phyloP scores from a whole-genome alignment of 352 stramenopile genomes.

The Thalassiosira exigua region DNA sequence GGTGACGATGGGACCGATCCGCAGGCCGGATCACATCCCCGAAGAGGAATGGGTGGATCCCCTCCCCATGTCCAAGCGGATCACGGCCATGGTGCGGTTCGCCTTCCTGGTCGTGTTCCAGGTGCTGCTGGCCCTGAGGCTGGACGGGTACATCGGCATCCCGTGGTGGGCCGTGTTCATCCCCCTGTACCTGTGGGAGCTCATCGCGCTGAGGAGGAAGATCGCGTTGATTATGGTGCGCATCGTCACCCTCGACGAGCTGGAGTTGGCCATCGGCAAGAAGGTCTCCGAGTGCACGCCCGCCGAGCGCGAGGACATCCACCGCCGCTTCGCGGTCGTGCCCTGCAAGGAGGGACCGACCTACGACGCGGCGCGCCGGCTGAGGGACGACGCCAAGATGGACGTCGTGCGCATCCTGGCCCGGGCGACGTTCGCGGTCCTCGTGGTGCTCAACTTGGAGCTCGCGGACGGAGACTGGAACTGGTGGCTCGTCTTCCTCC shows the following conservation, averaged over 20 bases:
- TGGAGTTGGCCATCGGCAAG: constrained; percentile 78
- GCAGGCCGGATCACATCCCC: constrained; percentile 74
- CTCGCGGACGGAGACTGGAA: constrained; percentile 62
- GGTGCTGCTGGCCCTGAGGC: constrained; percentile 65
- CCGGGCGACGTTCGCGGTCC: constrained; percentile 66
- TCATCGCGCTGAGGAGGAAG: constrained; percentile 74
- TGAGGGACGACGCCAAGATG: constrained; percentile 59
- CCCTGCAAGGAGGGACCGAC: constrained; percentile 52
- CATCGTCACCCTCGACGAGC: constrained; percentile 78
- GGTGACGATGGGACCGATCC: constrained; percentile 82
- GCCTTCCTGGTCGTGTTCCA: constrained; percentile 74
- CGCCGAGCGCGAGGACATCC: constrained; percentile 71
- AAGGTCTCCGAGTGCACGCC: constrained; percentile 69
- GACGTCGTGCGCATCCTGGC: constrained; percentile 72
- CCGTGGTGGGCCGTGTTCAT: constrained; percentile 73
- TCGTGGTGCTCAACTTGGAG: constrained; percentile 75
- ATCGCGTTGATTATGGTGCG: constrained; percentile 64
- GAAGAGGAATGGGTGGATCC: constrained; percentile 84
- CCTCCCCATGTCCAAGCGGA: constrained; percentile 72
- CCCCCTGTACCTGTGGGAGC: constrained; percentile 79
- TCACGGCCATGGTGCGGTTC: constrained; percentile 71
- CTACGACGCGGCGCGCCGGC: constrained; percentile 67
- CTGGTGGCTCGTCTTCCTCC: constrained; percentile 84
- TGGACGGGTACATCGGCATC: constrained; percentile 66
- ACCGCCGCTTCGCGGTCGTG: constrained; percentile 74